phyloP scores from a whole-genome alignment of 129 eudicot species.

The Saposhnikovia divaricata region DNA sequence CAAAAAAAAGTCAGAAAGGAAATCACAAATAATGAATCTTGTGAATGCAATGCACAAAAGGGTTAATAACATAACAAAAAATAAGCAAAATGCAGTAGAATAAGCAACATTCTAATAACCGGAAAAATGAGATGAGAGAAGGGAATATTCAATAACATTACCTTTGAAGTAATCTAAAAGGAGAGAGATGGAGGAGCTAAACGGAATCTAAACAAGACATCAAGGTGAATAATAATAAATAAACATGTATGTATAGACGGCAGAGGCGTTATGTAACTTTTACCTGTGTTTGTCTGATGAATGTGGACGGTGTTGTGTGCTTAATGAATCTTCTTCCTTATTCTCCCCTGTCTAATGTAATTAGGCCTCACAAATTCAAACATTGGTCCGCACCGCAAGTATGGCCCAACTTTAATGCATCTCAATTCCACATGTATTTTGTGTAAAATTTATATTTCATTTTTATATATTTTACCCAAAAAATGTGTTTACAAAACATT shows the following conservation, averaged over 20 bases:
- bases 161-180: not conserved
- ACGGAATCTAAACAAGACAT: not conserved
- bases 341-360: too few relatives aligned
- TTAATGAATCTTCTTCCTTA: not conserved
- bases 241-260: not conserved
- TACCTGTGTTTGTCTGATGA: not conserved
- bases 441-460: too few relatives aligned
- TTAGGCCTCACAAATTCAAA: too few relatives aligned
- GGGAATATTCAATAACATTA: not conserved
- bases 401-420: too few relatives aligned
- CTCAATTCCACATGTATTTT: too few relatives aligned
- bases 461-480: too few relatives aligned
- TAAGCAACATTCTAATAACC: not conserved
- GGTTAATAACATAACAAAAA: not conserved
- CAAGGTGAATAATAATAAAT: not conserved
- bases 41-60: not conserved
- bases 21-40: not conserved
- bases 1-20: not conserved
- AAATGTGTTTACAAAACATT: too few relatives aligned
- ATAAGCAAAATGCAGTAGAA: not conserved
- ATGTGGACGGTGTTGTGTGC: constrained; percentile 10
- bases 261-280: not conserved
- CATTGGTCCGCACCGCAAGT: too few relatives aligned
- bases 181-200: not conserved
- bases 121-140: not conserved